These are phyloP conservation scores for Botrytis elliptica DNA, from an alignment of 2,329 filamentous ascomycete species.

Conservation along the genomic window DNA sequence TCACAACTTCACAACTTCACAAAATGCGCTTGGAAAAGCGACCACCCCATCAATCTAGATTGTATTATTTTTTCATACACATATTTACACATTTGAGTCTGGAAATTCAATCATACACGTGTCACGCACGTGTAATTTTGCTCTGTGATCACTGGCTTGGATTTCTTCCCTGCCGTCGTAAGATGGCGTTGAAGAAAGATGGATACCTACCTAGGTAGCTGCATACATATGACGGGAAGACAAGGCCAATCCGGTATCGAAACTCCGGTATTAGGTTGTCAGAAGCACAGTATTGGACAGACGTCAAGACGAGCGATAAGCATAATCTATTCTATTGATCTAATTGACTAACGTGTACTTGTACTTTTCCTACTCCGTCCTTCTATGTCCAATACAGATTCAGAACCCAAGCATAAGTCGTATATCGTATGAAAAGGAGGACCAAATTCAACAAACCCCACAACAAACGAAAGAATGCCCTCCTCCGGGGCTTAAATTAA, in stretches of 20 bases:
- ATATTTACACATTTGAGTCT: not conserved
- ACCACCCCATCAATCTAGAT: not conserved
- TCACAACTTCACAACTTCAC: not conserved
- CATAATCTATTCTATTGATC: conserved; percentile 7
- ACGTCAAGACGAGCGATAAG: not conserved
- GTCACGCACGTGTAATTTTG: not conserved
- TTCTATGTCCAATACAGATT: not conserved
- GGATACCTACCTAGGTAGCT: not conserved
- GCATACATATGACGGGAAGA: not conserved
- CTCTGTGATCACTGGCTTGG: not conserved
- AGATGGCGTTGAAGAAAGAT: conserved; percentile 4
- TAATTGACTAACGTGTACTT: not conserved
- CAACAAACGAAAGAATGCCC: not conserved
- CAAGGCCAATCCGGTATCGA: not conserved
- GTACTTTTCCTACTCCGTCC: not conserved
- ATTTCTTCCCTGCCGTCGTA: not conserved
- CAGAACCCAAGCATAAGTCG: not conserved
- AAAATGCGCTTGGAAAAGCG: too few relatives aligned
- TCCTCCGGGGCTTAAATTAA: not conserved
- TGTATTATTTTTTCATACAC: not conserved
- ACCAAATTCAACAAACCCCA: conserved; percentile 4
- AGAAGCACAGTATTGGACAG: not conserved
- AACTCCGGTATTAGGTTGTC: not conserved
- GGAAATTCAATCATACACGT: not conserved
- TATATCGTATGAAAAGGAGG: not conserved